phyloP scores from a whole-genome alignment of 306 rosid species.

The Inga leiocalycina region DNA sequence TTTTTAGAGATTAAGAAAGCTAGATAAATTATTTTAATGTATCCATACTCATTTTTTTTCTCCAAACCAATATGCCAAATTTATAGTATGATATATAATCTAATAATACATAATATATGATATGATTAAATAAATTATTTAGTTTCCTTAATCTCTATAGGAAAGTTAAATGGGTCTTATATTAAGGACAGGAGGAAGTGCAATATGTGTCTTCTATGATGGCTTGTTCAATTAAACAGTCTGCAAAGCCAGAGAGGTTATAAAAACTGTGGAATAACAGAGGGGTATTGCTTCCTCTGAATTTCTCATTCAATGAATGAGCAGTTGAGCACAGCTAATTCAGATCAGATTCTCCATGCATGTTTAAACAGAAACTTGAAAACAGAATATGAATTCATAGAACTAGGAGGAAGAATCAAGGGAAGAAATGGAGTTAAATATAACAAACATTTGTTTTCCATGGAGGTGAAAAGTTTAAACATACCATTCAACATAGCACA shows the following conservation, averaged over 20 bases:
- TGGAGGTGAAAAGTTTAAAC: conserved; percentile 3
- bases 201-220: neutral
- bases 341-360: neutral
- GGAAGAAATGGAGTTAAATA: neutral
- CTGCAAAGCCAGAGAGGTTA: neutral
- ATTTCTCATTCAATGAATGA: neutral
- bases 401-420: neutral
- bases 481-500: conserved; percentile 79
- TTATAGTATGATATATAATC: too few relatives aligned
- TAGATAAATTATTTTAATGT: too few relatives aligned
- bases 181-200: too few relatives aligned
- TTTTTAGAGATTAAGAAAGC: too few relatives aligned
- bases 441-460: neutral
- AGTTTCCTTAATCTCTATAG: too few relatives aligned
- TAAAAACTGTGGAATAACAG: neutral
- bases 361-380: neutral
- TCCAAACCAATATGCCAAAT: too few relatives aligned
- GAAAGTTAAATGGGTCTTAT: too few relatives aligned
- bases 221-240: neutral
- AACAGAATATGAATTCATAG: neutral
- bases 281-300: neutral
- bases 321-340: neutral
- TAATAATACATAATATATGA: too few relatives aligned
- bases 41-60: too few relatives aligned
- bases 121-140: too few relatives aligned